Evolutionary conservation across 495 filamentous ascomycete genomes (phyloP), one percentile per base, ranked within the genome.

Genomic region (Lophiostoma macrostomum): DNA sequence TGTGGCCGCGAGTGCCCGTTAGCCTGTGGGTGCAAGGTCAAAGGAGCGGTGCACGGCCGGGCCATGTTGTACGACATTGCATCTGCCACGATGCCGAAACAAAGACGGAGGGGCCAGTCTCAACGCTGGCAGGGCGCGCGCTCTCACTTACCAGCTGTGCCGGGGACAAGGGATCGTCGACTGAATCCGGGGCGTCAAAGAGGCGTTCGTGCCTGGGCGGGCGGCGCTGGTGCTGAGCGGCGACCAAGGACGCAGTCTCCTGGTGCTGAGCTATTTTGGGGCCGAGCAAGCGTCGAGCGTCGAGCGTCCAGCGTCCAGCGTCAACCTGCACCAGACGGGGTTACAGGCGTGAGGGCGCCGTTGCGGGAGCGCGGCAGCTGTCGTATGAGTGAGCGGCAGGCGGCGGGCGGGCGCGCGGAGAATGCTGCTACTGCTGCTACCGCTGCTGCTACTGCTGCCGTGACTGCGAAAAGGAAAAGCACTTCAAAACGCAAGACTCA

Each of bases 1-100:
- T 50, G 51, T 40, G 28, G 23, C 36, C 37, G 39, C 39, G 11
- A 37, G 19, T 19, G 31, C 36, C 53, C 48, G 48, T 61, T 52
- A 62, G 53, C 44, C 38, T 49, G 22, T 14, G 12, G 19, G 37
- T 25, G 34, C 32, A n/a, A 18, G 31, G 31, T 48, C 32, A 44
- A 62, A 45, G 36, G 47, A 56, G 53, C 35, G n/a, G 42, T 42
- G 53, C 53, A 39, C 19, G 31, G 32, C 53, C 41, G 48, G 42
- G 34, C 20, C 29, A 41, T 54, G 53, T 39, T 24, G 60, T 55
- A 58, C 54, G 54, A 51, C 60, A 58, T 54, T 37, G 44, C 11
- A 40, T 54, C 60, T 58, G 43, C 45, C 60, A 55, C 54, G 35
- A 39, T 36, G 16, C 27, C 43, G 60, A 50, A 54, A 63, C 60